A percentile compares a stretch with the other conserved stretches of the same genome.
phyloP scores from a whole-genome alignment of 257 asterid genomes.

The Ligustrum vulgare region DNA sequence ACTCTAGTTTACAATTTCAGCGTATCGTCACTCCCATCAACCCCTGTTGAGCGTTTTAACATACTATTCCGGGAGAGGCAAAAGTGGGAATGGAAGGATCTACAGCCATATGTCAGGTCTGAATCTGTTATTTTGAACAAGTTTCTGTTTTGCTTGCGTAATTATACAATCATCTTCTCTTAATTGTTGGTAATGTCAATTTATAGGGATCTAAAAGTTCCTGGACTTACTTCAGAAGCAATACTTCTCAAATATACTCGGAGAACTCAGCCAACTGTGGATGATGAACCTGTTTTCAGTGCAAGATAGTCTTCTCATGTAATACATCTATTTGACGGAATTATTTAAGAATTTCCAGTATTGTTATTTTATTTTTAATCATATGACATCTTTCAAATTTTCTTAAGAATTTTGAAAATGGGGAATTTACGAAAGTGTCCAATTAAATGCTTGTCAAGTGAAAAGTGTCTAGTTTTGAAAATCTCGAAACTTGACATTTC shows the following conservation, averaged over 20 bases:
- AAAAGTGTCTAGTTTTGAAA: no score
- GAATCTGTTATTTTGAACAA: constrained; percentile 10
- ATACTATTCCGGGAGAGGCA: constrained; percentile 59
- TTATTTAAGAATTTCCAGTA: no score
- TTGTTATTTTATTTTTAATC: no score
- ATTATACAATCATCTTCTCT: not conserved
- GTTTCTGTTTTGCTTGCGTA: constrained; percentile 7
- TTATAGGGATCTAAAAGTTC: constrained; percentile 79
- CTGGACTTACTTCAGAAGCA: constrained; percentile 88
- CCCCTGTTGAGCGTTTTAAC: constrained; percentile 72
- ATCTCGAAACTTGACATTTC: no score
- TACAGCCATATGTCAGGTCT: constrained; percentile 80
- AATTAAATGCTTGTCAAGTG: no score
- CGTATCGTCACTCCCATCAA: constrained; percentile 65
- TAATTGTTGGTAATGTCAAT: constrained; percentile 13
- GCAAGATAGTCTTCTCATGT: constrained; percentile 45
- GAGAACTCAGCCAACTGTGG: constrained; percentile 66
- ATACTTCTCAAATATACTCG: constrained; percentile 87
- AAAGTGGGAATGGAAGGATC: constrained; percentile 93
- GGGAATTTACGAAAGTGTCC: no score
- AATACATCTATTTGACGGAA: not conserved
- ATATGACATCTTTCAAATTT: no score
- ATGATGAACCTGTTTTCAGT: constrained; percentile 78
- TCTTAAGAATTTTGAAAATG: no score
- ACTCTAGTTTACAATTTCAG: constrained; percentile 68